These are phyloP conservation scores for Polymyxa betae DNA, from an alignment of 208 protist species.

Conservation along the genomic window DNA sequence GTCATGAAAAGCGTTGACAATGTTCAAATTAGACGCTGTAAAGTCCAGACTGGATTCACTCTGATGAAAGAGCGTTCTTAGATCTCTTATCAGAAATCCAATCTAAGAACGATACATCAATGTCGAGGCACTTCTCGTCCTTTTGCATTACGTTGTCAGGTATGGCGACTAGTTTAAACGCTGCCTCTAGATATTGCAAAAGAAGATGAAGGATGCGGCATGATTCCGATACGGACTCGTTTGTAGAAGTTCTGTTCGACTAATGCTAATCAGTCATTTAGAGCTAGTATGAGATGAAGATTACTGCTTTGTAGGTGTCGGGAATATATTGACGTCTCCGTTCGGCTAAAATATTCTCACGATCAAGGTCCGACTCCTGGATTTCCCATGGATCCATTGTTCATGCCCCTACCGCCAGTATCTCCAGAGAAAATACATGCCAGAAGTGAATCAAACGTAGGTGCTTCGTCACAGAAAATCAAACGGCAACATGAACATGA, in stretches of 20 bases:
- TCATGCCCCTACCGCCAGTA: too few relatives aligned
- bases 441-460: too few relatives aligned
- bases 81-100: slow-evolving; percentile 20
- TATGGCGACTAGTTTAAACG: not conserved
- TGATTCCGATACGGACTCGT: not conserved
- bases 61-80: not conserved
- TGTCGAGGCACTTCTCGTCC: not conserved
- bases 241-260: too few relatives aligned
- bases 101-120: not conserved
- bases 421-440: too few relatives aligned
- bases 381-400: too few relatives aligned
- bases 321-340: not conserved
- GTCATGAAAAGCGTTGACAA: not conserved
- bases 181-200: not conserved
- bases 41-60: not conserved
- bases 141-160: not conserved
- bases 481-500: too few relatives aligned
- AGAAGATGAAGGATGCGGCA: not conserved
- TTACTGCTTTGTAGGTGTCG: not conserved
- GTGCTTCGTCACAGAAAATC: too few relatives aligned
- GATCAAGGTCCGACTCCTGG: too few relatives aligned
- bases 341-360: too few relatives aligned
- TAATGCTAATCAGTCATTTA: too few relatives aligned
- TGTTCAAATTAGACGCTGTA: not conserved
- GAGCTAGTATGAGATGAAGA: too few relatives aligned